phyloP scores from a whole-genome alignment of 495 filamentous ascomycete species.

The Aspergillus cristatus region DNA sequence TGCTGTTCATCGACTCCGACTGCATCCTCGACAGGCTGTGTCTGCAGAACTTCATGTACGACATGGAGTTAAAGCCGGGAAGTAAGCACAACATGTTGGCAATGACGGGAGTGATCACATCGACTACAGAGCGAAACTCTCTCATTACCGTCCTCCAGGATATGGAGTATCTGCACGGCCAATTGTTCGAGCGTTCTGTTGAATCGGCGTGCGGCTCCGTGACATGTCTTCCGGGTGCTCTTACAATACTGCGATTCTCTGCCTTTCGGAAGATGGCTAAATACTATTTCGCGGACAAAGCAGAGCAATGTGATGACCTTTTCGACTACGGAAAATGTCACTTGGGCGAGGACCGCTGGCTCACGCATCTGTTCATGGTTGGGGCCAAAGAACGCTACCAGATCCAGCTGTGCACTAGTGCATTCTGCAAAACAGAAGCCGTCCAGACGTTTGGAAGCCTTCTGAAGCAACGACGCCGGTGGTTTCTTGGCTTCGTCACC shows the following conservation, averaged over 20 bases:
- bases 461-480: conserved; percentile 89
- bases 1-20: conserved; percentile 97
- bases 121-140: conserved; percentile 81
- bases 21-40: conserved; percentile 91
- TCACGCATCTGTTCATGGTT: conserved; percentile 99
- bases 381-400: conserved; percentile 87
- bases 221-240: conserved; percentile 87
- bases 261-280: conserved; percentile 96
- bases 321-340: conserved; percentile 97
- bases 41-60: conserved; percentile 97
- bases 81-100: conserved; percentile 91
- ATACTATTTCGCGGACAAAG: conserved; percentile 98
- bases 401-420: conserved; percentile 94
- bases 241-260: conserved; percentile 93
- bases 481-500: conserved; percentile 97
- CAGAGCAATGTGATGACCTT: conserved; percentile 89
- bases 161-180: conserved; percentile 97
- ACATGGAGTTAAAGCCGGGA: conserved; percentile 96
- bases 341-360: conserved; percentile 91
- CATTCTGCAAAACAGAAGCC: conserved; percentile 97
- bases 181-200: conserved; percentile 93
- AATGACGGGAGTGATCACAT: conserved; percentile 97
- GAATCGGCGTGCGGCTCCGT: conserved; percentile 94
- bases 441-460: conserved; percentile 81
- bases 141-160: conserved; percentile 91